Base-by-base conservation (phyloP, 805 yeast genomes). In the Zygoascus tannicola region DNA sequence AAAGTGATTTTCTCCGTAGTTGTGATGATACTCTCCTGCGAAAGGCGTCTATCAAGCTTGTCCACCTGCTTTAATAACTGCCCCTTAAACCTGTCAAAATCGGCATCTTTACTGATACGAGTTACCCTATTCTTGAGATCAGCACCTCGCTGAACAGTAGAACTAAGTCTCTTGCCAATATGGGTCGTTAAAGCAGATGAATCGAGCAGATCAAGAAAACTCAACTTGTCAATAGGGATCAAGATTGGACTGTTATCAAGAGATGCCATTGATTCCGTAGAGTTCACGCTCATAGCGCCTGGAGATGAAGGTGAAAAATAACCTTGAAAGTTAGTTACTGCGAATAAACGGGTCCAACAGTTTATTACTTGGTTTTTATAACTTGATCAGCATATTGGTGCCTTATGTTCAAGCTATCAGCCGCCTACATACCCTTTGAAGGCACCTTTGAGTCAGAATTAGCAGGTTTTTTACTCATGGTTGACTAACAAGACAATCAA, bases 1-100 rank as follows among this genome's bases (percentile, higher is more conserved):
- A 86, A 92, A 58, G 86, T 86, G 20, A 79, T 52, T 59, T 90
- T 90, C 57, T 90, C 96, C 5, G 82, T 71, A 22, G 62, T 69
- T 34, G 66, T 54, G 26, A 65, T 60, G 38, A 48, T 48, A 38
- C 38, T 48, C 49, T 54, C 54, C 40, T 40, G 47, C 10, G 46
- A 36, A 35, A 56, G 35, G 5, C 40, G 56, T 18, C 53, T 45
- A 42, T 66, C 69, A 22, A 65, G 49, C 32, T 50, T 45, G 32
- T 51, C 56, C 39, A 67, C 51, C 37, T 55, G 60, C 21, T 38
- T 30, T 16, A 55, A 36, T 22, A 64, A 47, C 19, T 43, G 50
- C 14, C 33, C 38, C 21, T 56, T 56, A 43, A 62, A 36, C 23
- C 50, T 43, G 33, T 63, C 68, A 20, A 64, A 51, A 35, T 63